Evolutionary conservation across 306 rosid species (phyloP), one percentile per base, ranked within the genome.

Genomic region (Rosa chinensis): DNA sequence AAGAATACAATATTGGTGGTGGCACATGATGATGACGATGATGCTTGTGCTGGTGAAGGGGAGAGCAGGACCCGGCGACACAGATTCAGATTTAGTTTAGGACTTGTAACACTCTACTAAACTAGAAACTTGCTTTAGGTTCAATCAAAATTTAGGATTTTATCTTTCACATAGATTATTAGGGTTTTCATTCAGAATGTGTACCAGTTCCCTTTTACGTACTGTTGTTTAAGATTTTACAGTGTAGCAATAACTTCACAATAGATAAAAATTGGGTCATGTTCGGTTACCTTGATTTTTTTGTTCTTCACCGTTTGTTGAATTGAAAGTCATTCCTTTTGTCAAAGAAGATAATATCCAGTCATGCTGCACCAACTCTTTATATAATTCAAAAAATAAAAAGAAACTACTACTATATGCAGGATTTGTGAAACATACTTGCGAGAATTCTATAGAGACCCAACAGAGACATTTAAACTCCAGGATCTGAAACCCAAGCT

Each of bases 31-130:
- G 56, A 85, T 73, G 82, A 75, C 52, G 62, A 63, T 35, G 70
- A 8, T 35, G 70, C 45, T 9, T 25, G 76, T 12, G 72, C 70
- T 23, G 66, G 47, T n/a, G 53, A 86, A 74, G 82, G 81, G 59
- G 66, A 70, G 66, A 10, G 74, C 78, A n/a, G 78, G 78, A 72
- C 69, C 76, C n/a, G 18, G 70, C 5, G 6, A 13, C 67, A 49
- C 59, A 14, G 32, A 12, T 76, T 28, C 49, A 69, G 6, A 77
- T 82, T 63, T 74, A 70, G 82, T 47, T 77, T 72, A 79, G 79
- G 76, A 81, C 52, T 74, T 80, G 86, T 85, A 82, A 66, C 84
- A 73, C 83, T 55, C 83, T 55, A 75, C 81, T 21, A 56, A 76
- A 49, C 21, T 78, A 78, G 81, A 64, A 82, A 72, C 77, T 43